Percentiles rank a stretch among this genome's conserved stretches.
Evolutionary conservation across 768 basidiomycete genomes (phyloP).

Genomic region (Wakefieldia striispora): DNA sequence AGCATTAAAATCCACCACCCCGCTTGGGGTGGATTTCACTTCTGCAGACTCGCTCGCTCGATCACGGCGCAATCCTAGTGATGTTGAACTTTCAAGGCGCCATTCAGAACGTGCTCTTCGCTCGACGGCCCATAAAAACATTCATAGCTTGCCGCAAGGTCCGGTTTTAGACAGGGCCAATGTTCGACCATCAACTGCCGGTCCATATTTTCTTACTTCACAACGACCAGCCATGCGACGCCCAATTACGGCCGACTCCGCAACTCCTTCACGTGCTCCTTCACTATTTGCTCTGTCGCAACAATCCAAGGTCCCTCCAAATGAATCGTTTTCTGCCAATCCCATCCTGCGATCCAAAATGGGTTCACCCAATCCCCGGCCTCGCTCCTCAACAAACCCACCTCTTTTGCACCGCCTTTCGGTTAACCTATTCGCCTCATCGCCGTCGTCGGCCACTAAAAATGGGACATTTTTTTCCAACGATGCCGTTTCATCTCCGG

Average conservation of each 20-base stretch:
- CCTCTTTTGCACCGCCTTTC: conserved; percentile 70
- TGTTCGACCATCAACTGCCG: conserved; percentile 18
- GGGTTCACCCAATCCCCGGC: conserved; percentile 38
- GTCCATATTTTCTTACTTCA: conserved; percentile 12
- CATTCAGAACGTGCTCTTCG: conserved; percentile 37
- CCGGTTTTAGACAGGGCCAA: conserved; percentile 4
- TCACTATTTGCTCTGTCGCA: conserved; percentile 28
- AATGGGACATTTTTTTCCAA: conserved; percentile 7
- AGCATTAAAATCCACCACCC: conserved; percentile 41
- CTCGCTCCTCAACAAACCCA: conserved; percentile 60
- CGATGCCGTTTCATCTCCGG: conserved; percentile 20
- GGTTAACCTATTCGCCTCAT: conserved; percentile 56
- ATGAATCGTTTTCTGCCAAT: conserved; percentile 1
- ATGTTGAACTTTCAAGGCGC: conserved; percentile 41
- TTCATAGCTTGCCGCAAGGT: conserved; percentile 13
- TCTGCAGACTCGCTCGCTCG: conserved; percentile 14
- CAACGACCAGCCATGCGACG: conserved; percentile 26
- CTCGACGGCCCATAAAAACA: conserved; percentile 5
- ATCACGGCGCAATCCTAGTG: conserved; percentile 20
- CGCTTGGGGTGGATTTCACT: conserved; percentile 37
- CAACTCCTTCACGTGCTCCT: conserved; percentile 30
- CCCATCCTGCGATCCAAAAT: conserved; percentile 14
- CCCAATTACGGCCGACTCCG: conserved; percentile 44
- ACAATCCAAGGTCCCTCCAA: conserved; percentile 12
- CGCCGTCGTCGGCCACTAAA: conserved; percentile 35